Evolutionary conservation across 495 filamentous ascomycete species (phyloP).

Genomic region (Umbilicaria muhlenbergii): DNA sequence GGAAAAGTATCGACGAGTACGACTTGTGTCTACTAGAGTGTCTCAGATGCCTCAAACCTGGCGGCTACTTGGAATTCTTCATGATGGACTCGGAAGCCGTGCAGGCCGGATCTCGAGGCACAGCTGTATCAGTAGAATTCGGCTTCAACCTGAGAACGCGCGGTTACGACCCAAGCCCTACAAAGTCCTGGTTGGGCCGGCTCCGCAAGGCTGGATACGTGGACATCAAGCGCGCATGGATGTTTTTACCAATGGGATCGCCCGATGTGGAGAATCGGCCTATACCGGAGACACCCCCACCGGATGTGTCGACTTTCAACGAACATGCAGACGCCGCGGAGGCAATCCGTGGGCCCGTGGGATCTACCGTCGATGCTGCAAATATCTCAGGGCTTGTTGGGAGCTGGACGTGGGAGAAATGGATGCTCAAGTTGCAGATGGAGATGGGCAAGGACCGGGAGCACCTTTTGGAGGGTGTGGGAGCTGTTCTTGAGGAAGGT

Average conservation of each 20-base stretch:
- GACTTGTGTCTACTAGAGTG: conserved; percentile 73
- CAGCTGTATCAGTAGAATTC: conserved; percentile 77
- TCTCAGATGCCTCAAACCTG: conserved; percentile 79
- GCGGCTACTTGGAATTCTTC: conserved; percentile 80
- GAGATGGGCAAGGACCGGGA: conserved; percentile 60
- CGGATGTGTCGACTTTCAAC: conserved; percentile 32
- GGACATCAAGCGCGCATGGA: conserved; percentile 72
- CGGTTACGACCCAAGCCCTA: conserved; percentile 76
- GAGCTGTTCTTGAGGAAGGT: conserved; percentile 71
- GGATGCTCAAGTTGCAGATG: conserved; percentile 72
- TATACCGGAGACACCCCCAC: conserved; percentile 36
- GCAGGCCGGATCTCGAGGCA: conserved; percentile 58
- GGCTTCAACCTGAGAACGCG: conserved; percentile 71
- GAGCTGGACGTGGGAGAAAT: conserved; percentile 90
- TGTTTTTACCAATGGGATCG: conserved; percentile 74
- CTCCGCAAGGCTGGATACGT: conserved; percentile 61
- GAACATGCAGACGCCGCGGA: conserved; percentile 28
- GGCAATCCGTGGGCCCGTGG: conserved; percentile 52
- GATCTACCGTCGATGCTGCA: conserved; percentile 57
- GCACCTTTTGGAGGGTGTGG: conserved; percentile 59
- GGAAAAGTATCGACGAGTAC: conserved; percentile 62
- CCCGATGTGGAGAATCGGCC: conserved; percentile 30
- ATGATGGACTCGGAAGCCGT: conserved; percentile 80
- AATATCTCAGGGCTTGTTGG: conserved; percentile 69
- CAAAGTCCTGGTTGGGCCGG: conserved; percentile 59